Evolutionary conservation across 208 protist genomes (phyloP).

Genomic region (Leishmania lainsoni): DNA sequence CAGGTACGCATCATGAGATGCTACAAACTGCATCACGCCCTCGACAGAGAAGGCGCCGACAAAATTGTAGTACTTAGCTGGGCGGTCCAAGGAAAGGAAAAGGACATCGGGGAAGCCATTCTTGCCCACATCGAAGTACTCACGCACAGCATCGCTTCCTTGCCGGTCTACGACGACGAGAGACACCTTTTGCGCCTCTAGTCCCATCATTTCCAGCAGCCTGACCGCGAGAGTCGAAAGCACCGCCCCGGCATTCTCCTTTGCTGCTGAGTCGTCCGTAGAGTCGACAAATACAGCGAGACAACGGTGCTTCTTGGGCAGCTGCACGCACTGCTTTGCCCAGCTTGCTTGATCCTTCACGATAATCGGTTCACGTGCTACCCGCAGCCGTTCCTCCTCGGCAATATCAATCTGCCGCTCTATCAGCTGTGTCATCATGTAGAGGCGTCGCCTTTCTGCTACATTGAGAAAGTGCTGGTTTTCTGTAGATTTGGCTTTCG

Average conservation of each 20-base stretch:
- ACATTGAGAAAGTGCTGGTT: conserved; percentile 1
- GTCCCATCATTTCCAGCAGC: conserved; percentile 18
- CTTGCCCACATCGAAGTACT: conserved; percentile 34
- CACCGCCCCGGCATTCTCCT: conserved; percentile 9
- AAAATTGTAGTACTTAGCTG: conserved; percentile 37
- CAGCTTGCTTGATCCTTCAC: conserved; percentile 27
- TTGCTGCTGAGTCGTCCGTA: conserved; percentile 9
- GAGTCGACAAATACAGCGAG: conserved; percentile 35
- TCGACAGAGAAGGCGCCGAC: conserved; percentile 38
- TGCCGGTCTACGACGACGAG: conserved; percentile 36
- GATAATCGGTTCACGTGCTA: conserved; percentile 16
- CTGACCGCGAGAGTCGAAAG: conserved; percentile 24
- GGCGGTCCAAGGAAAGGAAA: conserved; percentile 14
- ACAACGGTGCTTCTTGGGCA: conserved; percentile 30
- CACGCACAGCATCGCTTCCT: conserved; percentile 17
- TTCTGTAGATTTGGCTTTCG: conserved; percentile 13
- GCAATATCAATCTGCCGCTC: conserved; percentile 23
- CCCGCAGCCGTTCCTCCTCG: conserved; percentile 16
- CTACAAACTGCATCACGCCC: conserved; percentile 36
- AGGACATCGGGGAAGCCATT: conserved; percentile 40
- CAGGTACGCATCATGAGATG: conserved; percentile 6
- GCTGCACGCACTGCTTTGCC: conserved; percentile 26
- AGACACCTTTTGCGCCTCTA: conserved; percentile 22
- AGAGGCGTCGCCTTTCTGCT: conserved; percentile 15
- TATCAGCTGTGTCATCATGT: conserved; percentile 18